Base-by-base conservation (phyloP, 108 stramenopile genomes). In the Phaeodactylum tricornutum region DNA sequence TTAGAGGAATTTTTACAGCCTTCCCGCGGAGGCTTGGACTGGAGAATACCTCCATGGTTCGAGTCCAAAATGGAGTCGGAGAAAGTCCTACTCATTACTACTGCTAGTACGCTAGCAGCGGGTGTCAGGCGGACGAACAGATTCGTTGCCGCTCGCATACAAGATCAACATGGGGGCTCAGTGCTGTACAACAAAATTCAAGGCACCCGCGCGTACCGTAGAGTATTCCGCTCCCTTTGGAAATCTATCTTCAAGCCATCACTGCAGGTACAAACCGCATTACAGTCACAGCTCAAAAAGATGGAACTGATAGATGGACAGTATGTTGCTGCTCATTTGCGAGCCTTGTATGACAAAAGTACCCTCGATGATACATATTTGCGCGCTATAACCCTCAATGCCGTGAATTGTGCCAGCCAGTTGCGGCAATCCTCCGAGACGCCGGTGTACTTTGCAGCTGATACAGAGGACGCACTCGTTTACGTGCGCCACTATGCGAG, bases 1-100 rank as follows among this genome's bases (percentile, higher is more conserved):
- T 53, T 74, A 38, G 72, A 74, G 53, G 62, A 67, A 28, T 74
- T 74, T 42, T 41, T 74, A 16, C 11, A 66, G 12, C 66, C 63
- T 19, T 57, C 66, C 27, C 42, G 44, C 20, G 41, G 48, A 29
- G 62, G 67, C 11, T 28, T 74, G 27, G 63, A 74, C 54, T 68
- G 67, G 72, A 39, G 53, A 2, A 49, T 60, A n/a, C 67, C 72
- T 0, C 45, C 49, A 4, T 64, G 53, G 58, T 20, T 66, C 39
- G 12, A 11, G 11, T 12, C 46, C 5, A 7, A 19, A 32, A 11
- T 31, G 24, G 6, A 15, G 3, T 4, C 24, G 34, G 22, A 2
- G n/a, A 43, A 31, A 46, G 14, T 19, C 37, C 4, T 4, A 26
- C 24, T 5, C 12, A 4, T 7, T 20, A n/a, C 4, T 4, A 3